These are phyloP conservation scores for Jatropha curcas DNA, from an alignment of 345 rosid genomes.

Conservation along the genomic window DNA sequence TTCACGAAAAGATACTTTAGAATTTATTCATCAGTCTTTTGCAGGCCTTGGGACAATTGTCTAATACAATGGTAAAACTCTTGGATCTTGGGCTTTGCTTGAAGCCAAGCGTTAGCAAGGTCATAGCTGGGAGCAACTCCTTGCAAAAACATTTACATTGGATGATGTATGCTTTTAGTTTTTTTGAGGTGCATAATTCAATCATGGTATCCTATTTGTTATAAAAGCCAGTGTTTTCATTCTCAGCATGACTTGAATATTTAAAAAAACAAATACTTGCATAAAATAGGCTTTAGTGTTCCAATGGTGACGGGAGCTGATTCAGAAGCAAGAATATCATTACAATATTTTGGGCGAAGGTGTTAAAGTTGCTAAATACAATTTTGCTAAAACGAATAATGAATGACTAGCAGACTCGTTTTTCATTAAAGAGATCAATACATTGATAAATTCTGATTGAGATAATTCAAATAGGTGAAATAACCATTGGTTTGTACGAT, in stretches of 20 bases:
- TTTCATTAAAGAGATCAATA: background rate
- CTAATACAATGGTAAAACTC: background rate
- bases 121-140: too few species aligned
- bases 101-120: background rate
- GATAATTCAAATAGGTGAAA: background rate
- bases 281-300: background rate
- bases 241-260: background rate
- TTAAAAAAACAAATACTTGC: background rate
- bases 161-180: too few species aligned
- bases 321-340: constrained; percentile 4
- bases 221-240: background rate
- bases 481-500: background rate
- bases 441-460: background rate
- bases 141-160: background rate
- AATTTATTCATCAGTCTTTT: background rate
- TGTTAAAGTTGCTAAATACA: too few species aligned
- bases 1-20: background rate
- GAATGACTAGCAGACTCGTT: background rate
- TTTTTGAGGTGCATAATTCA: background rate
- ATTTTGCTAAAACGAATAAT: too few species aligned
- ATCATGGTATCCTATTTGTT: too few species aligned
- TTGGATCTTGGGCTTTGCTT: background rate
- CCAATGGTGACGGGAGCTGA: too few species aligned
- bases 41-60: background rate
- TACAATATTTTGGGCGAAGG: background rate